Base-by-base conservation (phyloP, 768 basidiomycete genomes). In the Amanita pseudoporphyria region DNA sequence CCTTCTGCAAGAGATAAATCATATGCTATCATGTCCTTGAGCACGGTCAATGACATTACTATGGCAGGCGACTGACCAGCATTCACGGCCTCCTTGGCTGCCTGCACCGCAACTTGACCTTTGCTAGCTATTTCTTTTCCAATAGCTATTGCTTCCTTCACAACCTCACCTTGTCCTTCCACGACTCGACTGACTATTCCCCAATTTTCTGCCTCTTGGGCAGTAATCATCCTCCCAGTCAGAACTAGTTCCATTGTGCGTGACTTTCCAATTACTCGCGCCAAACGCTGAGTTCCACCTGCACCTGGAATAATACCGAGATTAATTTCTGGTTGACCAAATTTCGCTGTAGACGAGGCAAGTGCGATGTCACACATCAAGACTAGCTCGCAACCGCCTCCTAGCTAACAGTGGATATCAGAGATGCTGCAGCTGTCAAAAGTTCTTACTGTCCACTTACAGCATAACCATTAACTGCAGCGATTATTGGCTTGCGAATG, bases 281-380 rank as follows among this genome's bases (percentile, higher is more conserved):
- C 80, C 47, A 98, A 80, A 37, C 94, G 85, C 61, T 98, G 94
- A 1, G 92, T 90, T 4, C 94, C 94, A 26, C 94, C 95, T 7
- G 86, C 91, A 3, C 94, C 94, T 13, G 94, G 93, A 61, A 97
- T 96, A 53, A 91, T 83, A 47, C 93, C 95, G 26, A 97, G 76
- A 61, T 88, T 93, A 65, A 99, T 92, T 64, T 98, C 95, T n/a
- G 95, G 95, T 62, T 96, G 95, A 14, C 92, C 92, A 56, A 99
- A 96, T 57, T 82, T 81, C 14, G 95, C 95, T 9, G 78, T 89
- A 2, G 90, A 86, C 5, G 91, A 86, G 14, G 84, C 90, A 42
- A 96, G 80, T 60, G 97, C 84, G 64, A 98, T 91, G 69, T 98
- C 95, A 64, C 90, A 89, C 82, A 91, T 91, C 55, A 98, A 78